Evolutionary conservation across 106 monocot species (phyloP), one percentile per base, ranked within the genome.

Genomic region (Triglochin maritima): DNA sequence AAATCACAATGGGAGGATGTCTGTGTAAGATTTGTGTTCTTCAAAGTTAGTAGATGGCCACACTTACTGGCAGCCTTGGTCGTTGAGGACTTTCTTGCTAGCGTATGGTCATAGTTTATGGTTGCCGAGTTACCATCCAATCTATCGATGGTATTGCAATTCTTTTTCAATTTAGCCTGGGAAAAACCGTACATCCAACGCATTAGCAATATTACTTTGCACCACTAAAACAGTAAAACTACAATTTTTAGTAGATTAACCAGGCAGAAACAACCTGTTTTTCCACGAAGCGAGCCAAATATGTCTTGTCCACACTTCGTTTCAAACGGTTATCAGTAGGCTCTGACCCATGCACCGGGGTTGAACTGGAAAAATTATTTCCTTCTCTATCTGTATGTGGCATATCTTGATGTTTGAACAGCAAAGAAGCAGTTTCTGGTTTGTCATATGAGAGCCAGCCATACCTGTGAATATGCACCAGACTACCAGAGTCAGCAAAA

Each of bases 91-190:
- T 12, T 56, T 68, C 50, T 49, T 3, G 44, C 46, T 11, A 90
- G 59, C 59, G 86, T 60, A 71, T 88, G 77, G 13, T 88, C 83
- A 60, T 86, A 72, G 70, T 86, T 93, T 67, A 86, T 70, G 66
- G 80, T 80, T 46, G 94, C 89, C 17, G 88, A 73, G 64, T 85
- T 86, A 79, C 90, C 89, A 65, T 80, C 77, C 87, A 87, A 96
- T 7, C 75, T n/a, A 65, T 65, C 41, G 17, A 52, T 63, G 62
- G 51, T 50, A 60, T 58, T 63, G 9, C 60, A 71, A 29, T 44
- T 50, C 57, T 41, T 49, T 58, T 56, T 66, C 74, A 50, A 43
- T 16, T 56, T 49, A 55, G 56, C 78, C 85, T 90, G 69, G 3
- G 17, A 12, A 65, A 14, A 60, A 50, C 44, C 16, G 29, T 8